phyloP scores from a whole-genome alignment of 2,329 filamentous ascomycete genomes.

The Aspergillus flavus region DNA sequence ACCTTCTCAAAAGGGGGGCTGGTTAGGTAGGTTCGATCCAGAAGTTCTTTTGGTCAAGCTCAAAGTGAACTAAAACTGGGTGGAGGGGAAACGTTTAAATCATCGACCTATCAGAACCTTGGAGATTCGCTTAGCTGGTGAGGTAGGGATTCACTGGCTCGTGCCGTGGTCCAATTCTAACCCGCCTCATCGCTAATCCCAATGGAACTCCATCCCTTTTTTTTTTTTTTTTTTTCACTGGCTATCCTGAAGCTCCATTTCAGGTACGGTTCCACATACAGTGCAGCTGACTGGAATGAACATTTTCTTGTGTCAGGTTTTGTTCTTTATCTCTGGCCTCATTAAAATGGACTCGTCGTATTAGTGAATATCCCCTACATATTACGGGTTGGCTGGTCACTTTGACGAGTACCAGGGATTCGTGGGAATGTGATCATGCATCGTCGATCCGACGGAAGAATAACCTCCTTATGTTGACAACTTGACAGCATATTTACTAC shows the following conservation, averaged over 20 bases:
- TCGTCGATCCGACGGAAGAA: too few relatives aligned
- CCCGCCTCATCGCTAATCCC: slow-evolving; percentile 1
- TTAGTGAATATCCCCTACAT: not conserved
- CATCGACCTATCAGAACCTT: not conserved
- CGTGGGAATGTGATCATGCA: too few relatives aligned
- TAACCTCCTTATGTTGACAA: not conserved
- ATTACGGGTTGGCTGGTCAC: not conserved
- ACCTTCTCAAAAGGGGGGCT: slow-evolving; percentile 7
- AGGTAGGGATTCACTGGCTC: slow-evolving; percentile 7
- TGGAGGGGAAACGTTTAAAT: not conserved
- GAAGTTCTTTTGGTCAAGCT: not conserved
- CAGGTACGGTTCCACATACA: not conserved
- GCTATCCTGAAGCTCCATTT: not conserved
- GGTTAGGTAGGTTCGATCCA: not conserved
- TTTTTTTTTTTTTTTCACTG: not conserved
- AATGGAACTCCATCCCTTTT: slow-evolving; percentile 4
- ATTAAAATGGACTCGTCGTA: not conserved
- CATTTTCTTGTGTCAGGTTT: not conserved
- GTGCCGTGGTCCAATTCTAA: not conserved
- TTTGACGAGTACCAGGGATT: not conserved
- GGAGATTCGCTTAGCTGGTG: not conserved
- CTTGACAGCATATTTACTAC: not conserved
- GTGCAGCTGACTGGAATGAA: not conserved
- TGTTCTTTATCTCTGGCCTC: not conserved
- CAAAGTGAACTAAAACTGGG: not conserved